A percentile compares a stretch with the other conserved stretches of the same genome.
Conservation (phyloP, 495 filamentous ascomycete genomes). For the Aspergillus hancockii region DNA sequence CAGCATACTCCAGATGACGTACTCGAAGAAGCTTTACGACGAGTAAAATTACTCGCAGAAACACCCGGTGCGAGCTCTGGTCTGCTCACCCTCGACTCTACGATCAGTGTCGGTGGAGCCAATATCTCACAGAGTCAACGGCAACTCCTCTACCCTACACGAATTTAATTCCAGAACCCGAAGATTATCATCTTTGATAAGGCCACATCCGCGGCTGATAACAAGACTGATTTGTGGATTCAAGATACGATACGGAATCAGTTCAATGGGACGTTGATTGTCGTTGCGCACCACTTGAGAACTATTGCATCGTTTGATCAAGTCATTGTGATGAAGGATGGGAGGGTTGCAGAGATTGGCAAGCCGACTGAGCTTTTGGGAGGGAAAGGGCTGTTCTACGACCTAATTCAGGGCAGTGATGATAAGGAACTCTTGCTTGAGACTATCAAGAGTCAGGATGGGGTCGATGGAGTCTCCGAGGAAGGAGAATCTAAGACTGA, state of each 20-base stretch:
- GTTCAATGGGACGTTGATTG: background rate
- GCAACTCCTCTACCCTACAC: slow-evolving; percentile 74
- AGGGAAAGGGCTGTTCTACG: background rate
- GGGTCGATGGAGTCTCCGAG: no score
- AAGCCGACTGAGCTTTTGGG: background rate
- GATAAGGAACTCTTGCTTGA: slow-evolving; percentile 2
- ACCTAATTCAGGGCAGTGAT: slow-evolving; percentile 1
- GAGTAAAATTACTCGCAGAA: background rate
- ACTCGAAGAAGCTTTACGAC: background rate
- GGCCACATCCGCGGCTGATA: slow-evolving; percentile 74
- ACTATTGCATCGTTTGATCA: slow-evolving; percentile 6
- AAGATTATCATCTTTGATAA: slow-evolving; percentile 77
- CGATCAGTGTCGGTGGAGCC: slow-evolving; percentile 64
- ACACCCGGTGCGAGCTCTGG: slow-evolving; percentile 2
- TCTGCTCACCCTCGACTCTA: slow-evolving; percentile 44
- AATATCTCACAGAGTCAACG: slow-evolving; percentile 76
- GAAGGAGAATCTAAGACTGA: no score
- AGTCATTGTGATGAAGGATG: background rate
- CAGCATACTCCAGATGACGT: slow-evolving; percentile 29
- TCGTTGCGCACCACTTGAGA: slow-evolving; percentile 12
- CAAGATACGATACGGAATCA: slow-evolving; percentile 1
- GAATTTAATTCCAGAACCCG: slow-evolving; percentile 68
- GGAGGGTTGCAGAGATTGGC: background rate
- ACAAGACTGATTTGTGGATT: slow-evolving; percentile 56
- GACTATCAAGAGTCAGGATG: no score